Base-by-base conservation (phyloP, 164 flowering plant genomes). In the Sedum album region DNA sequence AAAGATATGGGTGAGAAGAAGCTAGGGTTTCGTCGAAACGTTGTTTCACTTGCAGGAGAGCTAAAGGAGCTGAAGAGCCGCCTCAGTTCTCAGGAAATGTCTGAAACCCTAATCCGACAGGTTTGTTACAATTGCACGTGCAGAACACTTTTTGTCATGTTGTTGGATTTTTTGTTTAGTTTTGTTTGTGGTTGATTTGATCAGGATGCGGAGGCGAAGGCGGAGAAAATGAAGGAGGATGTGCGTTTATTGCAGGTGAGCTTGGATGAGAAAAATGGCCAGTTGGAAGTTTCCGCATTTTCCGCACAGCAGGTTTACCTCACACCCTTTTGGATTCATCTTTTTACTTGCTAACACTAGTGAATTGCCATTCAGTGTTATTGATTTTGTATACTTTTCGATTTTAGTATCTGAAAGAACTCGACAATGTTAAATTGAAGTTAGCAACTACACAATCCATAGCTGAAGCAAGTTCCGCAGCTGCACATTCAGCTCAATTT, bases 1-100 rank as follows among this genome's bases (percentile, higher is more conserved):
- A 88, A 82, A 76, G 97, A 93, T 85, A 83, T 91, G 78, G 80
- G 80, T 65, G 97, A 91, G 75, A 89, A 80, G 79, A 93, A 88
- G 73, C 97, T 85, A 70, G 88, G 74, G 69, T 90, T 93, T 64
- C 42, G 95, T 66, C 69, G 84, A 31, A 85, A 86, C 73, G 90
- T 93, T 15, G 89, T 87, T 41, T 88, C 91, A 1, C 68, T 94
- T 61, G 96, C 96, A 5, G 82, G 88, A 46, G 98, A 94, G 84
- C 78, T 94, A n/a, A 94, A 89, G 79, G 96, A 94, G 67, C 93
- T 80, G 20, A 86, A 95, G 28, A 76, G 73, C 76, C 87, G 91
- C 9, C 81, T 89, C 25, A 82, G 88, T 38, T 80, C 79, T 0
- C 81, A 85, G 66, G 95, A 94, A 67, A 84, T 88, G 49, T 79